Evolutionary conservation across 495 filamentous ascomycete genomes (phyloP).

Genomic region (Tuber aestivum): DNA sequence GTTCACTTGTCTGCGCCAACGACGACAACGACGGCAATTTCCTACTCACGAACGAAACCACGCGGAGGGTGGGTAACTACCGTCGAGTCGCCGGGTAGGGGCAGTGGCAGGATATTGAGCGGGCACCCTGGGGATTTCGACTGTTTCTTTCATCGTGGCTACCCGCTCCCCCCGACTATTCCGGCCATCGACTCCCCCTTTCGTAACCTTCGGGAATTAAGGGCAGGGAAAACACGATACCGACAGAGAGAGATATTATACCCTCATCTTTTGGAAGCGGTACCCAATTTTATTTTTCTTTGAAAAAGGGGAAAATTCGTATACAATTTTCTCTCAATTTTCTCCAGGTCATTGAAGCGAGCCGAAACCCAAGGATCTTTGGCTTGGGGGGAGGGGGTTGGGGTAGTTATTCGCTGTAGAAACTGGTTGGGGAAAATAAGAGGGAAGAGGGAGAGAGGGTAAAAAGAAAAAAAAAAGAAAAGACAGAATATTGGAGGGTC

Average conservation of each 20-base stretch:
- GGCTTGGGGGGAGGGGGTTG: background rate
- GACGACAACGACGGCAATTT: slow-evolving; percentile 5
- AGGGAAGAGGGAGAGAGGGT: background rate
- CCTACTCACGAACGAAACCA: slow-evolving; percentile 8
- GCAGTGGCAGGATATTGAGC: slow-evolving; percentile 6
- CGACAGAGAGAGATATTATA: background rate
- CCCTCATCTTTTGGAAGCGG: background rate
- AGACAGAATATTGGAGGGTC: background rate
- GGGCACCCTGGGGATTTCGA: slow-evolving; percentile 1
- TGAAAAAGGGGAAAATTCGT: background rate
- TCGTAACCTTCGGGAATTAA: slow-evolving; percentile 23
- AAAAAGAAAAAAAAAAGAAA: background rate
- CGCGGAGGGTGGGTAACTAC: background rate
- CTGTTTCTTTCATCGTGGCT: slow-evolving; percentile 14
- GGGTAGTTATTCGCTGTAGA: background rate
- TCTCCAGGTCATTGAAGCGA: slow-evolving; percentile 5
- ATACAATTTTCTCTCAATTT: background rate
- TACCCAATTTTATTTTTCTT: slow-evolving; percentile 10
- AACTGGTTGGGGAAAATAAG: background rate
- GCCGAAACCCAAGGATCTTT: background rate
- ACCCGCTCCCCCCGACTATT: slow-evolving; percentile 22
- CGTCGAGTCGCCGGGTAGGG: slow-evolving; percentile 10
- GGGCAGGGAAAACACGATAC: slow-evolving; percentile 7
- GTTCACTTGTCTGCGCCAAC: background rate
- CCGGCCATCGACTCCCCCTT: slow-evolving; percentile 14